Evolutionary conservation across 495 filamentous ascomycete genomes (phyloP).

Genomic region (Aspergillus indologenus): DNA sequence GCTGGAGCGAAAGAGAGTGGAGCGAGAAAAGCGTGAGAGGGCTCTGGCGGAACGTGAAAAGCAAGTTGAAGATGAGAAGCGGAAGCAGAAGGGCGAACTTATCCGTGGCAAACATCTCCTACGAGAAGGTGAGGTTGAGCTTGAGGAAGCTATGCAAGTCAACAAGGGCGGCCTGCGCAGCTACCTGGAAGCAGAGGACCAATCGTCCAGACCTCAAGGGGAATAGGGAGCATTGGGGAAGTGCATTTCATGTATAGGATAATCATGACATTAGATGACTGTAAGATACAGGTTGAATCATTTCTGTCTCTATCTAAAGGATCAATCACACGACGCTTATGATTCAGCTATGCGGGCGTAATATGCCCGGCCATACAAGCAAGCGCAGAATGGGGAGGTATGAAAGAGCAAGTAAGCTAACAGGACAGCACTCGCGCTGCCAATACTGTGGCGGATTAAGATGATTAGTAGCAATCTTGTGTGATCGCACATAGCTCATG

Average conservation of each 20-base stretch:
- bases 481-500: constrained; percentile 27
- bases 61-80: constrained; percentile 71
- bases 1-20: constrained; percentile 56
- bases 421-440: neutral
- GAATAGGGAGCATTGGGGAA: neutral
- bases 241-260: constrained; percentile 1
- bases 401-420: neutral
- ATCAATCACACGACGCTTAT: neutral
- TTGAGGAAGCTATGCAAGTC: constrained; percentile 75
- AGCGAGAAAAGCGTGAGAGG: constrained; percentile 65
- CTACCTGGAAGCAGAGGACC: constrained; percentile 49
- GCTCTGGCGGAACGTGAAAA: constrained; percentile 74
- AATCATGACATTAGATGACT: neutral
- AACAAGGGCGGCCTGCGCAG: constrained; percentile 67
- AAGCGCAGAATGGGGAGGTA: neutral
- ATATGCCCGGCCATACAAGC: neutral
- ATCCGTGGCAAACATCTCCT: constrained; percentile 63
- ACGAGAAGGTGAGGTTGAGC: constrained; percentile 71
- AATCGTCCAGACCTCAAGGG: constrained; percentile 3
- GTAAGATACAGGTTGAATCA: constrained; percentile 9
- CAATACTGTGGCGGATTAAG: constrained; percentile 10
- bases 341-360: neutral
- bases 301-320: neutral
- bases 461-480: constrained; percentile 17
- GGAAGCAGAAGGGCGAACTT: constrained; percentile 61